A percentile compares a stretch with the other conserved stretches of the same genome.
Conservation (phyloP, 2,329 filamentous ascomycete species). For the Teratosphaeria pseudoeucalypti region DNA sequence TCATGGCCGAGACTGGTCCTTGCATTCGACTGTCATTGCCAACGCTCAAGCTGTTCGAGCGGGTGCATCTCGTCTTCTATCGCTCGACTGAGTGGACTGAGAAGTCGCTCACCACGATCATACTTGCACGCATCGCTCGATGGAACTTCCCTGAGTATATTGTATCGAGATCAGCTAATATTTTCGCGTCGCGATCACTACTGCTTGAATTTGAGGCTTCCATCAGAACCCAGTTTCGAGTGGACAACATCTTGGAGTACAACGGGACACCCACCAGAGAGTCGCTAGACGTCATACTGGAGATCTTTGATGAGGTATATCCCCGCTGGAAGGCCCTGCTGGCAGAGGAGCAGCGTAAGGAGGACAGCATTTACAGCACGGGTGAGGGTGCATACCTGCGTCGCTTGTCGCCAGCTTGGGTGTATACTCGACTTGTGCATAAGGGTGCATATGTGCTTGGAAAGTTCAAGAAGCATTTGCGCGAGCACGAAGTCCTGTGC, state of each 20-base stretch:
- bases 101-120: constrained; percentile 89
- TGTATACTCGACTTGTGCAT: constrained; percentile 86
- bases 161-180: constrained; percentile 78
- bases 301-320: constrained; percentile 63
- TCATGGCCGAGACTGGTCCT: constrained; percentile 65
- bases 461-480: constrained; percentile 67
- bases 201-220: constrained; percentile 85
- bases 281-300: constrained; percentile 56
- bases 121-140: constrained; percentile 78
- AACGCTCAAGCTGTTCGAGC: constrained; percentile 73
- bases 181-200: constrained; percentile 66
- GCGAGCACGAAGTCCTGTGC: constrained; percentile 62
- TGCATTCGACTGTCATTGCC: constrained; percentile 70
- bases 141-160: constrained; percentile 85
- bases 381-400: constrained; percentile 83
- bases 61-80: constrained; percentile 93
- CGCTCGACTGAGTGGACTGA: constrained; percentile 95
- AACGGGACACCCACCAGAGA: constrained; percentile 58
- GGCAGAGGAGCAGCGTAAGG: constrained; percentile 64
- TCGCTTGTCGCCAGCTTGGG: constrained; percentile 81
- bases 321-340: constrained; percentile 70
- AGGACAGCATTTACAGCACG: constrained; percentile 64
- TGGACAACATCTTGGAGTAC: constrained; percentile 75
- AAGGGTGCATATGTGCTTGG: constrained; percentile 73
- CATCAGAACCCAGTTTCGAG: constrained; percentile 66